Evolutionary conservation across 495 filamentous ascomycete genomes (phyloP).

Genomic region (Aspergillus cavernicola): DNA sequence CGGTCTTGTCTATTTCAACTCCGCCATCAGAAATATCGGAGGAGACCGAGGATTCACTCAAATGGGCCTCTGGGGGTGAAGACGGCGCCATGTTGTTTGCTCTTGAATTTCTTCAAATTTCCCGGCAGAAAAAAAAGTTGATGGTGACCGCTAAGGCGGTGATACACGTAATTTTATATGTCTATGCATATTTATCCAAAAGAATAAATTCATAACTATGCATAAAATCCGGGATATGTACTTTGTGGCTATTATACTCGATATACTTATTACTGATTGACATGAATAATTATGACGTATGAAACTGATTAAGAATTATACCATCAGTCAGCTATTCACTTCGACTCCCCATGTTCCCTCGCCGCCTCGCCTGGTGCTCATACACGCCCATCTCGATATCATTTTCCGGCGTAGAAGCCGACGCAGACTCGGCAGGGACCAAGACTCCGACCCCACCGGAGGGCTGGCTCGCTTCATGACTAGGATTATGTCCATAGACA

Average conservation of each 20-base stretch:
- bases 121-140: constrained; percentile 35
- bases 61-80: constrained; percentile 19
- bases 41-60: constrained; percentile 22
- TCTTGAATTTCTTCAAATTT: constrained; percentile 24
- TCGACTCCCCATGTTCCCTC: constrained; percentile 30
- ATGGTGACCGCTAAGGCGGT: constrained; percentile 29
- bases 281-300: too few species aligned
- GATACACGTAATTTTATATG: constrained; percentile 12
- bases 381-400: constrained; percentile 40
- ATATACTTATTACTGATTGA: too few species aligned
- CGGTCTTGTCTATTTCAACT: constrained; percentile 12
- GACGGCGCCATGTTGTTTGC: constrained; percentile 33
- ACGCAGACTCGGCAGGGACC: constrained; percentile 11
- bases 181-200: too few species aligned
- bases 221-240: too few species aligned
- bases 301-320: too few species aligned
- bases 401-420: constrained; percentile 29
- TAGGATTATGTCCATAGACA: constrained; percentile 46
- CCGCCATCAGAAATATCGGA: constrained; percentile 21
- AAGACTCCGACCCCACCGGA: constrained; percentile 17
- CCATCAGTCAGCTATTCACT: neutral
- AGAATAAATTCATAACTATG: too few species aligned
- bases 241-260: too few species aligned
- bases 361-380: constrained; percentile 26
- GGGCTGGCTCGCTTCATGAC: constrained; percentile 18